A percentile compares a stretch with the other conserved stretches of the same genome.
Conservation (phyloP, 805 yeast genomes). For the Kodamaea nitidulidarum region DNA sequence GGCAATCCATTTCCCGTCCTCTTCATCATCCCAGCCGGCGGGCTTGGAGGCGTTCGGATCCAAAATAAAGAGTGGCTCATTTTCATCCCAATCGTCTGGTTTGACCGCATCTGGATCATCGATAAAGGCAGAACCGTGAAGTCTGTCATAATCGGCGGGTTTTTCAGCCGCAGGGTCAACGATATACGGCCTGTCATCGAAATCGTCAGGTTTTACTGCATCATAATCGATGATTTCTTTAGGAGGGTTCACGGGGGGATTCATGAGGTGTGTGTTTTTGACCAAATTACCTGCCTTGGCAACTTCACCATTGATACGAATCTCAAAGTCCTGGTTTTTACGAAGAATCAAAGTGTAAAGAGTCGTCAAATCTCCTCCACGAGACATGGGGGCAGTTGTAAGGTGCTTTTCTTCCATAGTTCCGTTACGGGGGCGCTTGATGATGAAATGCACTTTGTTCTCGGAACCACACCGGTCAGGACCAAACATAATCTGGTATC, state of each 20-base stretch:
- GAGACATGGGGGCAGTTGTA: conserved; percentile 62
- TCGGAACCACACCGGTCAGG: conserved; percentile 86
- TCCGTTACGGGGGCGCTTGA: conserved; percentile 52
- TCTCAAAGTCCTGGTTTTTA: conserved; percentile 65
- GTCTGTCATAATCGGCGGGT: conserved; percentile 85
- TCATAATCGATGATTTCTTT: conserved; percentile 50
- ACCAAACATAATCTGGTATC: conserved; percentile 88
- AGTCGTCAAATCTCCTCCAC: conserved; percentile 51
- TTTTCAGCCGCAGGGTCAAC: conserved; percentile 63
- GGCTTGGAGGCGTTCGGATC: conserved; percentile 71
- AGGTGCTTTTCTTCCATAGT: conserved; percentile 70
- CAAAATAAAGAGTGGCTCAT: conserved; percentile 49
- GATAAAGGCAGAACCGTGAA: conserved; percentile 53
- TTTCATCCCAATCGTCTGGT: conserved; percentile 82
- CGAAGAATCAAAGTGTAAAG: conserved; percentile 75
- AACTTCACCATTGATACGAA: conserved; percentile 76
- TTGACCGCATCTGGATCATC: conserved; percentile 62
- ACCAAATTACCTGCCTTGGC: conserved; percentile 67
- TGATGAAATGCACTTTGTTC: conserved; percentile 75
- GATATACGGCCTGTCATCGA: conserved; percentile 70
- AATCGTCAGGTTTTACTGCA: conserved; percentile 68
- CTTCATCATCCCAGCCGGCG: conserved; percentile 83
- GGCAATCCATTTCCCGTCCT: conserved; percentile 82
- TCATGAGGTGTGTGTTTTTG: conserved; percentile 46
- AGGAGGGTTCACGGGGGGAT: conserved; percentile 71